Conservation (phyloP, 495 filamentous ascomycete species). For the Apodospora peruviana region DNA sequence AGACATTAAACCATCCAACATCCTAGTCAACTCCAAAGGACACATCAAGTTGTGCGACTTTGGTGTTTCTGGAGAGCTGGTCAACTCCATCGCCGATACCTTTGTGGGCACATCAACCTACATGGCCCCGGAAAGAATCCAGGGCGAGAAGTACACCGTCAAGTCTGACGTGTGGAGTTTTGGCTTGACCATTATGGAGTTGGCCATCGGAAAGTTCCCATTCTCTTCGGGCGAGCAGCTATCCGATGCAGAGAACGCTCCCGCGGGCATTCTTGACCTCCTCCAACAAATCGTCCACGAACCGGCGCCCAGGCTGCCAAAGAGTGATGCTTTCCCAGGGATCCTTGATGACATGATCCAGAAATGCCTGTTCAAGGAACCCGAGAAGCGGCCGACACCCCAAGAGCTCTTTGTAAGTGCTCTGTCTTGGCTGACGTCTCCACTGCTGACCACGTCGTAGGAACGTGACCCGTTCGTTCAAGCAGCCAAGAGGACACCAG, state of each 20-base stretch:
- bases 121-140: constrained; percentile 97
- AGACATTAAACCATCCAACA: constrained; percentile 97
- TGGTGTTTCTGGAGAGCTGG: constrained; percentile 90
- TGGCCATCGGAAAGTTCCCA: constrained; percentile 94
- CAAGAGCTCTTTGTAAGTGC: constrained; percentile 68
- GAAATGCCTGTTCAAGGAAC: constrained; percentile 85
- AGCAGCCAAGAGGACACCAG: constrained; percentile 88
- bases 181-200: constrained; percentile 90
- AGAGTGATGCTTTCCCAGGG: constrained; percentile 92
- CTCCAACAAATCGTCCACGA: constrained; percentile 97
- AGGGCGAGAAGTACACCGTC: constrained; percentile 92
- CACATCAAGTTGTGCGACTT: constrained; percentile 98
- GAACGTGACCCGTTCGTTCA: constrained; percentile 90
- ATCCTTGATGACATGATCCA: constrained; percentile 96
- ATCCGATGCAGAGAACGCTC: constrained; percentile 61
- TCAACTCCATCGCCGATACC: constrained; percentile 95
- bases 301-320: constrained; percentile 84
- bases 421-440: neutral
- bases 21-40: constrained; percentile 88
- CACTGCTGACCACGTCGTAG: constrained; percentile 37
- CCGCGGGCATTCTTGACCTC: constrained; percentile 91
- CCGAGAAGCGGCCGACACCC: constrained; percentile 83
- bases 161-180: constrained; percentile 99
- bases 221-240: constrained; percentile 73
- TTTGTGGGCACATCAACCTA: constrained; percentile 98